These are phyloP conservation scores for Arabis hirsuta DNA, from an alignment of 345 rosid species.

Conservation along the genomic window DNA sequence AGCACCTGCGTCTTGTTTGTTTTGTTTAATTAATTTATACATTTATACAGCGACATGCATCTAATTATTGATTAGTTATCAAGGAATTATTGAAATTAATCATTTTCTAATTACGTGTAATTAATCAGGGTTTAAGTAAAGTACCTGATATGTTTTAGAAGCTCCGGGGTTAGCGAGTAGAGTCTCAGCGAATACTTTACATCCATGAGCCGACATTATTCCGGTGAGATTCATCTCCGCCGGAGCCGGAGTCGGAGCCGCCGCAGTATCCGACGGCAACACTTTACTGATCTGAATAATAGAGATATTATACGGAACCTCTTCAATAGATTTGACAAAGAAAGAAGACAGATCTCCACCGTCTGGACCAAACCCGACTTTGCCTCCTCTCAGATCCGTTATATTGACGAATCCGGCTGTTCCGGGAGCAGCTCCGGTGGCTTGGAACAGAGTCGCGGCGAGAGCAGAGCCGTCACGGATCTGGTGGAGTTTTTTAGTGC, in stretches of 20 bases:
- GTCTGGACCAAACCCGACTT: constrained; percentile 78
- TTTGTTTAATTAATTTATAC: background rate
- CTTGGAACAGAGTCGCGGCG: constrained; percentile 91
- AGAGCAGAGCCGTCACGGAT: constrained; percentile 82
- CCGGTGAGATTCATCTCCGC: constrained; percentile 66
- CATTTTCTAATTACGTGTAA: background rate
- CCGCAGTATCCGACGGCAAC: constrained; percentile 70
- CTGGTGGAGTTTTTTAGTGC: constrained; percentile 89
- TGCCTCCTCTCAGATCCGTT: constrained; percentile 82
- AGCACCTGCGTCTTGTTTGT: no score
- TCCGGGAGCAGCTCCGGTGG: constrained; percentile 86
- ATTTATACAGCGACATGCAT: constrained; percentile 30
- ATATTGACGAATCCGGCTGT: constrained; percentile 89
- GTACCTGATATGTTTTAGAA: constrained; percentile 67
- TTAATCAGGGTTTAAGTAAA: constrained; percentile 26
- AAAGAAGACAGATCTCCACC: constrained; percentile 56
- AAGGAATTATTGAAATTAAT: background rate
- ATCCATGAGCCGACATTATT: constrained; percentile 90
- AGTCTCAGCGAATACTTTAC: constrained; percentile 84
- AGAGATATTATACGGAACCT: constrained; percentile 85
- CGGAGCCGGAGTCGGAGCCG: constrained; percentile 88
- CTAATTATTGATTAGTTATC: background rate
- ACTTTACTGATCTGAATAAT: constrained; percentile 83
- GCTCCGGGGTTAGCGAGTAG: constrained; percentile 64
- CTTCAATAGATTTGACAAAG: constrained; percentile 78